Percentiles rank a stretch among this genome's conserved stretches.
phyloP scores from a whole-genome alignment of 768 basidiomycete species.

The Mycena pura region DNA sequence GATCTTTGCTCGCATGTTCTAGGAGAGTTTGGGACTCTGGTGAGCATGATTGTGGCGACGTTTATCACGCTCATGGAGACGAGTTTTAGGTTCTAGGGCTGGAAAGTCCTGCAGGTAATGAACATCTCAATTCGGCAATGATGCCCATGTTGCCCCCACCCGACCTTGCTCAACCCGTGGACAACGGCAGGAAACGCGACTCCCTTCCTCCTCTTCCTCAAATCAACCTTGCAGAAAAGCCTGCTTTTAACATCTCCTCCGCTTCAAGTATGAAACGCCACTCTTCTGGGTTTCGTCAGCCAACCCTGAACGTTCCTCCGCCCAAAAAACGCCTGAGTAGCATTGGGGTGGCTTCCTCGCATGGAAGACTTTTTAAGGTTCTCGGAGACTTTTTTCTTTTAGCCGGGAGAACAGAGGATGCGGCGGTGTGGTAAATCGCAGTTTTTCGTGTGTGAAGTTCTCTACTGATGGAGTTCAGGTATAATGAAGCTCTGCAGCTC shows the following conservation, averaged over 20 bases:
- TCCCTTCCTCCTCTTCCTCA: conserved; percentile 54
- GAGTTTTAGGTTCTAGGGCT: conserved; percentile 68
- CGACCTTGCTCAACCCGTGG: conserved; percentile 66
- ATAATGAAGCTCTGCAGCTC: conserved; percentile 82
- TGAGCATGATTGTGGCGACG: conserved; percentile 52
- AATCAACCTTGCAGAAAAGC: conserved; percentile 61
- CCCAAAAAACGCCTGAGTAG: conserved; percentile 68
- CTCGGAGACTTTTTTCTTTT: conserved; percentile 89
- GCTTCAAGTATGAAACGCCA: conserved; percentile 60
- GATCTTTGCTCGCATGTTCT: conserved; percentile 89
- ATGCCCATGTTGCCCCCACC: conserved; percentile 69
- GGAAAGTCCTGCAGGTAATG: conserved; percentile 86
- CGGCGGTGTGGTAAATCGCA: conserved; percentile 70
- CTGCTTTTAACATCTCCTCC: conserved; percentile 42
- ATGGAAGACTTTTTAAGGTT: conserved; percentile 87
- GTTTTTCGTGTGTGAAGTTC: background rate
- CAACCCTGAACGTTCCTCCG: conserved; percentile 53
- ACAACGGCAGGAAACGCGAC: conserved; percentile 51
- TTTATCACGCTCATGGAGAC: conserved; percentile 7
- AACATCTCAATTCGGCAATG: conserved; percentile 76
- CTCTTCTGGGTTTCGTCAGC: conserved; percentile 59
- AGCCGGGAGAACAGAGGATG: conserved; percentile 85
- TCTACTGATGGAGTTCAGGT: conserved; percentile 56
- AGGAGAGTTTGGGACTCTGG: conserved; percentile 84
- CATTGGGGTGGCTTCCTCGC: conserved; percentile 74